Evolutionary conservation across 768 basidiomycete genomes (phyloP).

Genomic region (Serpula lacrymans): DNA sequence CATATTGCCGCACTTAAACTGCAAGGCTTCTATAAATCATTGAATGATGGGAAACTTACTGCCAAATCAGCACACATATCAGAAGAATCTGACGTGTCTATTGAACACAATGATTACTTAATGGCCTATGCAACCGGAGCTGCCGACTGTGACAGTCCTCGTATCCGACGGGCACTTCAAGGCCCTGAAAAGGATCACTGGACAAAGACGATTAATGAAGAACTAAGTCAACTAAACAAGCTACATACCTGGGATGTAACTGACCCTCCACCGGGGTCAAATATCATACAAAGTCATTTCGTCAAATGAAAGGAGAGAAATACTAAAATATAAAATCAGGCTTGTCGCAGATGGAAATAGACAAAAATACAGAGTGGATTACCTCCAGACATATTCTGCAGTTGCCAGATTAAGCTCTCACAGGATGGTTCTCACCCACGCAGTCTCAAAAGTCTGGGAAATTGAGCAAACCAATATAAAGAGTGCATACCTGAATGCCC

Average conservation of each 20-base stretch:
- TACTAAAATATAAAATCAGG: neutral
- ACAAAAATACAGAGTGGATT: constrained; percentile 13
- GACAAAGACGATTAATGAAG: constrained; percentile 7
- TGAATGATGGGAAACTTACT: too few relatives aligned
- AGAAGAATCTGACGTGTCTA: too few relatives aligned
- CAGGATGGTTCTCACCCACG: constrained; percentile 2
- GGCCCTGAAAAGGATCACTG: neutral
- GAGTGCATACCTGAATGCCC: constrained; percentile 14
- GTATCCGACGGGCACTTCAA: neutral
- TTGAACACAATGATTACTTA: too few relatives aligned
- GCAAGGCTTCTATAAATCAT: too few relatives aligned
- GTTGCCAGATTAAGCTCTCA: constrained; percentile 5
- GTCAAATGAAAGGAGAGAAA: constrained; percentile 1
- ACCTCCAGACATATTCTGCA: constrained; percentile 13
- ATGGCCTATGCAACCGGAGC: too few relatives aligned
- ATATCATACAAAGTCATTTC: constrained; percentile 20
- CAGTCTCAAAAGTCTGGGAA: constrained; percentile 5
- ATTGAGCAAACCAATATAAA: constrained; percentile 12
- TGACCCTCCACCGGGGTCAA: constrained; percentile 19
- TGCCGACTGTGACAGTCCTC: too few relatives aligned
- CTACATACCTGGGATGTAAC: constrained; percentile 24
- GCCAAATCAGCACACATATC: too few relatives aligned
- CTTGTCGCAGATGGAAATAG: neutral
- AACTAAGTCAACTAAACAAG: constrained; percentile 14
- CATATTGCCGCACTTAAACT: too few relatives aligned